Evolutionary conservation across 2,329 filamentous ascomycete genomes (phyloP), one percentile per base, ranked within the genome.

Genomic region (Phyllosticta capitalensis): DNA sequence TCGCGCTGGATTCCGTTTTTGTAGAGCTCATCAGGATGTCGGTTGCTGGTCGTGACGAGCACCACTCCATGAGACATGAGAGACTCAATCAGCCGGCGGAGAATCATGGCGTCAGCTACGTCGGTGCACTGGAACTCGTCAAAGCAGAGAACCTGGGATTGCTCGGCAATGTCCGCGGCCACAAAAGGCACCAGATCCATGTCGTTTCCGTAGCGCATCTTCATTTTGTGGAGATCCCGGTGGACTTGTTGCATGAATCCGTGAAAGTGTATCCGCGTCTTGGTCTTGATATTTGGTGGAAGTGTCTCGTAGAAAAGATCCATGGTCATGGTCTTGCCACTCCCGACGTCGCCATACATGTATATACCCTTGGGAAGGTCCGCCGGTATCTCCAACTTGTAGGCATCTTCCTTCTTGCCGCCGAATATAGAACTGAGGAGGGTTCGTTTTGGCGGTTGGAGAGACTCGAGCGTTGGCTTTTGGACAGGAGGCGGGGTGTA

Each of bases 191-290:
- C 83, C 0, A 85, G 90, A 72, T 99, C 94, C 48, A 96, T 82
- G 66, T 96, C 91, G 69, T 86, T 91, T 28, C 94, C 94, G 71
- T 95, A 84, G 67, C 86, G 78, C 82, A 94, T 87, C 78, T 96
- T 96, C 75, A 95, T 86, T 70, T 84, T 85, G 77, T 97, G 94
- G 67, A 97, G 78, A 62, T 92, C 83, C 72, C 87, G 90, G 76
- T 99, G 94, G 54, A 97, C 88, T 72, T 95, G 89, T 74, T 97
- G 94, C 94, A 99, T 99, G 78, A 99, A 99, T 73, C 96, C 96
- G 78, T 97, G 91, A 75, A 99, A 99, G 77, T 99, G 94, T 68
- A 99, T 96, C 54, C 94, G 83, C 53, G 87, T 95, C 77, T 96
- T 96, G 30, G 85, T 84, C 60, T 80, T 82, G 64, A 97, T 91